Conservation (phyloP, 148 eudicot species). For the Rhododendron henanense region DNA sequence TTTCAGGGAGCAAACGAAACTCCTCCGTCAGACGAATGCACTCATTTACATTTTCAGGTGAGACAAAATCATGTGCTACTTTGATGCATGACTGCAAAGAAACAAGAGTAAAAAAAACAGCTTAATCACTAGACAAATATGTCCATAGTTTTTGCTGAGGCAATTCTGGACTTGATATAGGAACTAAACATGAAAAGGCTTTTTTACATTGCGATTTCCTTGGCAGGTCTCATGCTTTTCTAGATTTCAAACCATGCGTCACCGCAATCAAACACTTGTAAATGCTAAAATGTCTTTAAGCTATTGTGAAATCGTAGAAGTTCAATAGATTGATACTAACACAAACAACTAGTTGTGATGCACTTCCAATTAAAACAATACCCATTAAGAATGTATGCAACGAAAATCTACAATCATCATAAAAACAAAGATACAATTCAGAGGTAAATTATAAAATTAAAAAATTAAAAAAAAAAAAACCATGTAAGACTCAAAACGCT, state of each 20-base stretch:
- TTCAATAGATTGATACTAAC: neutral
- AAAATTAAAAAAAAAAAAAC: no score
- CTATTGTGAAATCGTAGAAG: neutral
- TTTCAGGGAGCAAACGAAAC: neutral
- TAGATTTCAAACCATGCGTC: neutral
- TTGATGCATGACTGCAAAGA: neutral
- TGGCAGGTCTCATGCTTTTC: neutral
- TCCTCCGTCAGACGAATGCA: neutral
- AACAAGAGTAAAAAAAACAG: neutral
- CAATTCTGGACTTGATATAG: neutral
- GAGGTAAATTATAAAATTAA: neutral
- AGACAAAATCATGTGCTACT: neutral
- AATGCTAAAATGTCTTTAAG: neutral
- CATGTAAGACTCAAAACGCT: neutral
- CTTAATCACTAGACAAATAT: neutral
- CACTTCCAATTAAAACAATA: no score
- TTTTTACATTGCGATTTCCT: neutral
- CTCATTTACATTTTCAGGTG: neutral
- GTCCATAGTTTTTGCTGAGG: neutral
- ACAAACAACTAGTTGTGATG: neutral
- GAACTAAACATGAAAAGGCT: neutral
- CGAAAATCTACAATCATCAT: no score
- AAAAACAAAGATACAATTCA: neutral
- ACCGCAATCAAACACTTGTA: neutral
- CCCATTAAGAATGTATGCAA: no score